These are phyloP conservation scores for Metarhizium guizhouense DNA, from an alignment of 2,329 filamentous ascomycete genomes.

Conservation along the genomic window DNA sequence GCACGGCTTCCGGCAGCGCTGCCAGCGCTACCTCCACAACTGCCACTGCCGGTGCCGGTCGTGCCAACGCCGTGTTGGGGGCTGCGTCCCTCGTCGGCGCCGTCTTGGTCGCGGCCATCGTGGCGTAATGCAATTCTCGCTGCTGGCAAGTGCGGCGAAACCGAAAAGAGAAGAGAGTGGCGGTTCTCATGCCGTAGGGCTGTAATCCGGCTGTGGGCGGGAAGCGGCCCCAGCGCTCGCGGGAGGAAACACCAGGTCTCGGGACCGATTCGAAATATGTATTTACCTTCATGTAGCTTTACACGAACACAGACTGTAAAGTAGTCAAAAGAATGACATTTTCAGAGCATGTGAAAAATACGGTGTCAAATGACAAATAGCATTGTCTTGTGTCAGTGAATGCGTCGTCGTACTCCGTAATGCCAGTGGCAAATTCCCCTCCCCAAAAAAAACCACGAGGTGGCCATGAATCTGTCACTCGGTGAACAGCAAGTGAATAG, in stretches of 20 bases:
- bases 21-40: not conserved
- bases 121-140: not conserved
- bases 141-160: not conserved
- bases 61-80: slow-evolving; percentile 1
- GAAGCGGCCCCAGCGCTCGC: not conserved
- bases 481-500: not conserved
- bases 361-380: not conserved
- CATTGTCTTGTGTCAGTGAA: not conserved
- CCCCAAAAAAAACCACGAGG: not conserved
- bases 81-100: slow-evolving; percentile 7
- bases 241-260: not conserved
- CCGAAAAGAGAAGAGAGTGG: not conserved
- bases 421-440: too few relatives aligned
- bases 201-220: not conserved
- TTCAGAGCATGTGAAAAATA: not conserved
- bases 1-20: not conserved
- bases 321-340: not conserved
- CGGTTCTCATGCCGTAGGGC: not conserved
- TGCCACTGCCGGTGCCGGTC: not conserved
- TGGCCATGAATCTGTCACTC: not conserved
- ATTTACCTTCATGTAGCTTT: not conserved
- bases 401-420: not conserved
- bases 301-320: not conserved
- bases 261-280: not conserved
- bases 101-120: slow-evolving; percentile 7